A percentile compares a stretch with the other conserved stretches of the same genome.
Evolutionary conservation across 164 flowering plant species (phyloP).

Genomic region (Magnolia officinalis): DNA sequence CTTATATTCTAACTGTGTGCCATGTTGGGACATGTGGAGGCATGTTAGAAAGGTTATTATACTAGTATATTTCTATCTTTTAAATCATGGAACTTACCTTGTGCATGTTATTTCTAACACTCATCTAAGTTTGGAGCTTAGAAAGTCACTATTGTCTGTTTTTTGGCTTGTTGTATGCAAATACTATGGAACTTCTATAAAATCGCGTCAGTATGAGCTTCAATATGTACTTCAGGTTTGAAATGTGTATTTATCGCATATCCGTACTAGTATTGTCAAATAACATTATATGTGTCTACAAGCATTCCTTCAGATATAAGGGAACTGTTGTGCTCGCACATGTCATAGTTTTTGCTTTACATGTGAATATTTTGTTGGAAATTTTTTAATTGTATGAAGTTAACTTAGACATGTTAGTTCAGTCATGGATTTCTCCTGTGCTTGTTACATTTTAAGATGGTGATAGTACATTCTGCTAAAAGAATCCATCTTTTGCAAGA

Average conservation of each 20-base stretch:
- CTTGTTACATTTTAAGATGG: neutral
- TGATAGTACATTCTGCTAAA: neutral
- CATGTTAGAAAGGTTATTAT: too few species aligned
- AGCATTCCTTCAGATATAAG: neutral
- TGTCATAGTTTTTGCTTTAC: neutral
- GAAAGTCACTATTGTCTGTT: neutral
- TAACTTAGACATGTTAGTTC: neutral
- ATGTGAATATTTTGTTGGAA: neutral
- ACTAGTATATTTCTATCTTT: too few species aligned
- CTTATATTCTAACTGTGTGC: too few species aligned
- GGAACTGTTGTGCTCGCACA: neutral
- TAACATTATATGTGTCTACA: neutral
- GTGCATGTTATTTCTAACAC: too few species aligned
- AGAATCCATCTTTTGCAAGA: constrained; percentile 37
- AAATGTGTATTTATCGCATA: neutral
- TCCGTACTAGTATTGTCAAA: neutral
- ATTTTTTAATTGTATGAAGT: neutral
- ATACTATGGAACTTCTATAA: constrained; percentile 57
- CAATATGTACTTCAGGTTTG: constrained; percentile 82
- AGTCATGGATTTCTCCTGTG: neutral
- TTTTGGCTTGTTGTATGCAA: constrained; percentile 30
- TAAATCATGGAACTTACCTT: too few species aligned
- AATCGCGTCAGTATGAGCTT: constrained; percentile 75
- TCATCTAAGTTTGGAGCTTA: neutral
- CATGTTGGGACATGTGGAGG: too few species aligned